Evolutionary conservation across 176 grass and related monocot genomes (phyloP), one percentile per base, ranked within the genome.

Genomic region (Oryza officinalis): DNA sequence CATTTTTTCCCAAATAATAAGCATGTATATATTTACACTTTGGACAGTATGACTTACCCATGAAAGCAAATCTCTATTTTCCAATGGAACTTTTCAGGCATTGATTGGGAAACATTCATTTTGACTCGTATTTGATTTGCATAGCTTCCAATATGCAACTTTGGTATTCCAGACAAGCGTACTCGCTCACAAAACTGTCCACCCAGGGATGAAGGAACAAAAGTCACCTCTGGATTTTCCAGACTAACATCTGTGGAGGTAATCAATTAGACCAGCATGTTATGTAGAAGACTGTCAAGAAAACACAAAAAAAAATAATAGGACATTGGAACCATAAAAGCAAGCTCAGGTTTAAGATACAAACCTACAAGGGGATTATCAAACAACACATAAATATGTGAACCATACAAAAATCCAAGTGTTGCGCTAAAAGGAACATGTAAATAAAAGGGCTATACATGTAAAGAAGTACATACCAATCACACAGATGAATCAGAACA

Each of bases 31-130:
- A 45, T 74, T 87, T 69, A n/a, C 12, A 67, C 18, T 43, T 13
- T 40, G 27, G 59, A 74, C 31, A 45, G 83, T 77, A 83, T 22
- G 10, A 66, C 92, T 95, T 87, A 98, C 96, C 91, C 46, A 77
- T 95, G 93, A 18, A 94, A 89, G 83, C 96, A 98, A 83, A 98
- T 90, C 66, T 88, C 80, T 65, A 94, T 68, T 72, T 95, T 98
- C 89, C 76, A 86, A 43, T 90, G 82, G 60, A 89, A 72, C 28
- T 89, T 98, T 32, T 92, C 93, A 10, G 89, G 93, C 38, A 91
- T 73, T 68, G 87, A 87, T 83, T 79, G 85, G 18, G 91, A 92
- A 73, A 92, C 76, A 67, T 95, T 98, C 67, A 98, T 85, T 67
- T 65, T 75, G 67, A 92, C 75, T 65, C 81, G 86, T 63, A 87